Evolutionary conservation across 148 eudicot genomes (phyloP), one percentile per base, ranked within the genome.

Genomic region (Persicaria maculosa): DNA sequence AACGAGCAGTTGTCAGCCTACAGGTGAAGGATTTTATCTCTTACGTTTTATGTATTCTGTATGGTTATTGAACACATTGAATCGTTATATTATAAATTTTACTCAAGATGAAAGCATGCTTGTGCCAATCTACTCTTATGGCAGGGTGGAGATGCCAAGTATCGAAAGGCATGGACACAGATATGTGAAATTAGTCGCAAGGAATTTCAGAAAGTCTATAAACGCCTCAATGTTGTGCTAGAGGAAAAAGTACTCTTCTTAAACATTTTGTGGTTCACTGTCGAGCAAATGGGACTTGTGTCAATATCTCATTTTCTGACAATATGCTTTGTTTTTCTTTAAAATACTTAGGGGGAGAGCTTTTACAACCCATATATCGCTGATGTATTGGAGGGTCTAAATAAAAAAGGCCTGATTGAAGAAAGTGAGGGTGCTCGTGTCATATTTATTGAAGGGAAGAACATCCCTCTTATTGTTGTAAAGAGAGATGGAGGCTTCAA

Each of bases 401-500:
- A 73, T 73, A 68, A 79, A 43, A 75, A 83, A 77, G 95, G 93
- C 52, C 78, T 96, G 72, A 78, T 96, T 74, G 87, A 85, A 86
- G 97, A 90, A 74, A 92, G 97, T 68, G 90, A 92, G 80, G 97
- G 99, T 57, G 99, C 99, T 58, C 87, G 88, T 46, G 99, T 96
- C 47, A 96, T 96, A 73, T 84, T 85, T 77, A 84, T 92, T 75
- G 87, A 92, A 79, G 97, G 97, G 52, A 92, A 89, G 79, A 88
- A 81, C 17, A 86, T 84, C 59, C 99, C 99, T 75, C 90, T 96
- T 53, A 96, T 96, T 71, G 99, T 96, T 68, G 87, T 84, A 74
- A 96, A 96, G 88, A 90, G 84, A 16, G 97, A 96, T 87, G 99
- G 99, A 61, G 97, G 99, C 72, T 96, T 74, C 86, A 96, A 96